Evolutionary conservation across 2,329 filamentous ascomycete genomes (phyloP).

Genomic region (Podosphaera xanthii): DNA sequence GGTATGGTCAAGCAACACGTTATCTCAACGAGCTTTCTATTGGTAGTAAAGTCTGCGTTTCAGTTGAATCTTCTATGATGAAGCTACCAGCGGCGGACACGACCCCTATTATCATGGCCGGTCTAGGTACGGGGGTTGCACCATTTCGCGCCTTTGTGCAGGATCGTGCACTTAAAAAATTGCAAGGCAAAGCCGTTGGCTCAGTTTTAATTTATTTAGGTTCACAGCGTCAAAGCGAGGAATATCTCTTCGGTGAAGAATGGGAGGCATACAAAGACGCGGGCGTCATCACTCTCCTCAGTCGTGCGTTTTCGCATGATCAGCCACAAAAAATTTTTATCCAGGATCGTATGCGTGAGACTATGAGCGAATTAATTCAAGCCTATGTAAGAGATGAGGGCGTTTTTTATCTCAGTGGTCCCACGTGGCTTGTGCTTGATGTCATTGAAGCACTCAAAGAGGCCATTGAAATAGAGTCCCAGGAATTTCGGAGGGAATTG

Average conservation of each 20-base stretch:
- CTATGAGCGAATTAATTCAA: conserved; percentile 56
- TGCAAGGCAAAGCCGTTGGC: conserved; percentile 88
- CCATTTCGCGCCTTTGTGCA: conserved; percentile 99
- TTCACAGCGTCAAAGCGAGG: conserved; percentile 87
- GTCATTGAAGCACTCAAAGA: conserved; percentile 87
- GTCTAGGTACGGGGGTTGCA: conserved; percentile 88
- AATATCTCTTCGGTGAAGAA: conserved; percentile 96
- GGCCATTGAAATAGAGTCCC: conserved; percentile 59
- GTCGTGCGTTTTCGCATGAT: conserved; percentile 84
- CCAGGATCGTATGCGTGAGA: conserved; percentile 91
- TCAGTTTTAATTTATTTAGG: conserved; percentile 90
- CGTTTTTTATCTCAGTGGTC: conserved; percentile 90
- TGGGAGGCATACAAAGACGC: conserved; percentile 97
- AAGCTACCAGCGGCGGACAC: conserved; percentile 78
- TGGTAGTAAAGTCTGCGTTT: conserved; percentile 65
- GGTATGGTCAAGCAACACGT: conserved; percentile 79
- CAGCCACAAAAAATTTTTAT: conserved; percentile 99
- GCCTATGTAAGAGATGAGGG: conserved; percentile 76
- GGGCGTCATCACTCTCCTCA: conserved; percentile 82
- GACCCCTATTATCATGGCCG: conserved; percentile 94
- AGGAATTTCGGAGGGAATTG: conserved; percentile 51
- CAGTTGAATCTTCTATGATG: conserved; percentile 96
- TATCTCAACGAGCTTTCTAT: conserved; percentile 60
- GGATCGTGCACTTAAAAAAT: conserved; percentile 92
- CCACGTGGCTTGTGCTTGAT: conserved; percentile 95